Evolutionary conservation across 1,284 basidiomycete species (phyloP), one percentile per base, ranked within the genome.

Genomic region (Cryptococcus amylolentus): DNA sequence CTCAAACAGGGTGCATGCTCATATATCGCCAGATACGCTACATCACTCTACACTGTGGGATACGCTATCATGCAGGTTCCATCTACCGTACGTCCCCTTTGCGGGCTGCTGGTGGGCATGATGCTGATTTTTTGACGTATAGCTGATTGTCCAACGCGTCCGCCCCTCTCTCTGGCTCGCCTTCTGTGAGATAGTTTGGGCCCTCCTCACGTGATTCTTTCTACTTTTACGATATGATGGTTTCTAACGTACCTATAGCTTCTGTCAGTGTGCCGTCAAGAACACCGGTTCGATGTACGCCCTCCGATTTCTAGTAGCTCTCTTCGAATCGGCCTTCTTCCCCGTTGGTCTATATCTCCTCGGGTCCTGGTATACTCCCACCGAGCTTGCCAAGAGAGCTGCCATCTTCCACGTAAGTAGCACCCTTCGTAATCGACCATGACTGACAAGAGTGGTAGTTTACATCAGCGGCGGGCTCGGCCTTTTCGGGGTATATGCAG

Each of bases 41-140:
- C 38, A 5, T 56, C 55, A 14, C 41, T 56, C 26, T 56, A 56
- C 31, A 56, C 55, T 18, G 55, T 50, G 9, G 49, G 42, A 16
- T 52, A 56, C 26, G 55, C 55, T 20, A 38, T 56, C 10, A 56
- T 56, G 55, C 55, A 56, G 28, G 47, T 56, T 16, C 55, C 55
- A n/a, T 56, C 55, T 14, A 56, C 55, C n/a, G 55, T 56, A 41
- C 39, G 49, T 35, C 16, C 7, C 40, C 40, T 42, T 7, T 16
- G 8, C 40, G 9, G 2, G 16, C 40, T 42, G 16, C 16, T 20
- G 9, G 14, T 10, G 23, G 23, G 23, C 23, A 23, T 3, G 23
- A 16, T 16, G 40, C 40, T 42, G 16, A n/a, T 42, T 12, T 20
- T 7, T 16, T 42, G 14, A 13, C 16, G n/a, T 31, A 27, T 26